Percentiles rank a stretch among this genome's conserved stretches.
Evolutionary conservation across 768 basidiomycete species (phyloP).

Genomic region (Holtermanniella nyarrowii): DNA sequence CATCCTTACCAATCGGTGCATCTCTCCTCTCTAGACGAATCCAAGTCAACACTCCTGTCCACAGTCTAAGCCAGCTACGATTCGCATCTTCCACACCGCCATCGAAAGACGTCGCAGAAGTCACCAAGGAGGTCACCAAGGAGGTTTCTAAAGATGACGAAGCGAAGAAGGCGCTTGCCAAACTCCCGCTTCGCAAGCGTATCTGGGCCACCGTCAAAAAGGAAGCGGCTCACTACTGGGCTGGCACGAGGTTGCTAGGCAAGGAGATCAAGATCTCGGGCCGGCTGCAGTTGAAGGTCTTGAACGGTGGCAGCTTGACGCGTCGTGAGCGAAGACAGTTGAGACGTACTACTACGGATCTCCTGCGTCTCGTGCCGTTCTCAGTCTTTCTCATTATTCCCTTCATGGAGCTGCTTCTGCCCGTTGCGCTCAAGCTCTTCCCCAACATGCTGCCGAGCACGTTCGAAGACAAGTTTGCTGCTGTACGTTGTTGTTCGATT

Average conservation of each 20-base stretch:
- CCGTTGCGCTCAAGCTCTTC: constrained; percentile 91
- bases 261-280: constrained; percentile 86
- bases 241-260: constrained; percentile 84
- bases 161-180: constrained; percentile 14
- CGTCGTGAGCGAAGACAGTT: constrained; percentile 88
- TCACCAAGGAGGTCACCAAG: constrained; percentile 13
- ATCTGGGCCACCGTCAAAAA: constrained; percentile 91
- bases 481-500: constrained; percentile 47
- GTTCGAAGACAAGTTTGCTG: constrained; percentile 93
- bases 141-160: constrained; percentile 24
- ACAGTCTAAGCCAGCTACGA: constrained; percentile 21
- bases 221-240: constrained; percentile 93
- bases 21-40: not conserved
- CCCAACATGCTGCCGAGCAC: constrained; percentile 98
- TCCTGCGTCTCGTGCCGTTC: constrained; percentile 88
- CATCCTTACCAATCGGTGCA: constrained; percentile 6
- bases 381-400: constrained; percentile 89
- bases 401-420: constrained; percentile 95
- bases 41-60: not conserved
- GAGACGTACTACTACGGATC: constrained; percentile 82
- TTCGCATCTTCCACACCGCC: constrained; percentile 7
- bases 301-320: constrained; percentile 83
- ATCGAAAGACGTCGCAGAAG: constrained; percentile 15
- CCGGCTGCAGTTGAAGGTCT: constrained; percentile 78
- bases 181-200: constrained; percentile 43